Evolutionary conservation across 2,329 filamentous ascomycete genomes (phyloP), one percentile per base, ranked within the genome.

Genomic region (Tetracladium maxilliforme): DNA sequence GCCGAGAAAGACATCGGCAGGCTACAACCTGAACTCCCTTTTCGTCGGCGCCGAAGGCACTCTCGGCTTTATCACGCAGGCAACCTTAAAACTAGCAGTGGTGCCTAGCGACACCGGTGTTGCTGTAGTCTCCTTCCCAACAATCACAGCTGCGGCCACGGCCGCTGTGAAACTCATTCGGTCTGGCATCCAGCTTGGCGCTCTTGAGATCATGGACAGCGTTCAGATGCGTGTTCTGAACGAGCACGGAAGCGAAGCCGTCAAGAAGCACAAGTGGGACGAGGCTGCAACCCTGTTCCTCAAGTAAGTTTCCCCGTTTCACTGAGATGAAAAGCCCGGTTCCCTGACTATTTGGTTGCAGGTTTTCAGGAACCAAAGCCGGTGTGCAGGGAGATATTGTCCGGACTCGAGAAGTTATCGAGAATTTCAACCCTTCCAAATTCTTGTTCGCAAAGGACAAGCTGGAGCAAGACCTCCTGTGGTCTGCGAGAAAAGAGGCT

Each of bases 401-500:
- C 13, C 58, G 70, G 29, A 68, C 75, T 4, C 59, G 69, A 35
- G 61, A 64, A 20, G 51, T 78, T 16, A 62, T 72, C 2, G 64
- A 63, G 29, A 45, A 48, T 9, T 45, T 52, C n/a, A 56, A 56
- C 1, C 64, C 65, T 30, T 58, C 64, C 17, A 63, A 57, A 2
- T 80, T 83, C 33, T 69, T 79, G 36, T 80, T 82, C 39, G 77
- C 78, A 5, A 60, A 54, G 26, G 65, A 59, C 20, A 55, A 67
- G 18, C 61, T 70, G 11, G 75, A 83, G 38, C 71, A 72, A 44
- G 54, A 61, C 6, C 72, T 80, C 35, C 56, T 84, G 5, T 86
- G 79, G 79, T 72, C 70, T 21, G 79, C 78, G 5, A 58, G 79
- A 19, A 86, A 84, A 40, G 66, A 79, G 39, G 76, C 75, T 1